These are phyloP conservation scores for Chalciporus piperatus DNA, from an alignment of 768 basidiomycete genomes.

Conservation along the genomic window DNA sequence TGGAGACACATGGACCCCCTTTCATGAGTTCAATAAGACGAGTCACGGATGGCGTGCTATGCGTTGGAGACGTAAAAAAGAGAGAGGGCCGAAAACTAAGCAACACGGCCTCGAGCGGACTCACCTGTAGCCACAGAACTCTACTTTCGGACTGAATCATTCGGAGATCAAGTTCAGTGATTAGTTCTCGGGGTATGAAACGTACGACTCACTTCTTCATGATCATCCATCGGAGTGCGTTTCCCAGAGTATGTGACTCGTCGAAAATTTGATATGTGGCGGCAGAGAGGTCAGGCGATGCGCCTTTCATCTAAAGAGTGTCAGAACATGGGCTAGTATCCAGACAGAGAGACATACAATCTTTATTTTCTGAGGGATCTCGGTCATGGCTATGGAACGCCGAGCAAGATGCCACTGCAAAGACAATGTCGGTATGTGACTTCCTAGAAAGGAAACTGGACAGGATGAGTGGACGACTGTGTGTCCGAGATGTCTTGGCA, in stretches of 20 bases:
- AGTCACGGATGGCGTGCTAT: not conserved
- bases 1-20: not conserved
- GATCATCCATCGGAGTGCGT: conserved; percentile 93
- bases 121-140: conserved; percentile 97
- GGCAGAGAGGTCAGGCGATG: conserved; percentile 75
- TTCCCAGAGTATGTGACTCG: conserved; percentile 96
- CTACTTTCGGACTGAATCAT: conserved; percentile 79
- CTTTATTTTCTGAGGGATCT: conserved; percentile 29
- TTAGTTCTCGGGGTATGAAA: not conserved
- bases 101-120: conserved; percentile 15
- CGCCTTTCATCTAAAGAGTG: conserved; percentile 72
- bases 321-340: conserved; percentile 6
- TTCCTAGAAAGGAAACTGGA: conserved; percentile 4
- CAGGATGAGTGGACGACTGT: not conserved
- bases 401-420: not conserved
- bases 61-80: not conserved
- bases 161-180: not conserved
- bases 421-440: not conserved
- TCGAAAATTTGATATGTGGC: conserved; percentile 91
- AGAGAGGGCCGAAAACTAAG: conserved; percentile 2
- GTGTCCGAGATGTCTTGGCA: too few relatives aligned
- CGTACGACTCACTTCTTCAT: conserved; percentile 87
- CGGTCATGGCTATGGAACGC: conserved; percentile 21
- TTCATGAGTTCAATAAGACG: not conserved
- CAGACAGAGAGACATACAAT: conserved; percentile 23